Evolutionary conservation across 1,139 yeast genomes (phyloP), one percentile per base, ranked within the genome.

Genomic region (Sugiyamaella grinbergsii): DNA sequence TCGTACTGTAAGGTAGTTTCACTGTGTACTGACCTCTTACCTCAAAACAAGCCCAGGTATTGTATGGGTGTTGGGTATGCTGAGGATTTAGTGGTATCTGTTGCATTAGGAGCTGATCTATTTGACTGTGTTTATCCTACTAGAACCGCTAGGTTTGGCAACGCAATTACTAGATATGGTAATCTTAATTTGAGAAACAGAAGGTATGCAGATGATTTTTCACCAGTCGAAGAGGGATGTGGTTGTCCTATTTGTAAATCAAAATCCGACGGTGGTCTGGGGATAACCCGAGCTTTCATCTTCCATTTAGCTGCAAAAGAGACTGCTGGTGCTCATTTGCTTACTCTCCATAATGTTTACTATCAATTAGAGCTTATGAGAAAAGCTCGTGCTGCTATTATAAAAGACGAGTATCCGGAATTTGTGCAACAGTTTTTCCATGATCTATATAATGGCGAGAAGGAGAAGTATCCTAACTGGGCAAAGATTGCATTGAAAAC

Each of bases 1-100:
- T 58, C 67, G 19, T 73, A 68, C 57, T 73, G 77, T 57, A 54
- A 60, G 45, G 73, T 72, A 42, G 76, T 73, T 3, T 54, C 62
- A 11, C 58, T 64, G 3, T 73, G 77, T 53, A 74, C 77, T 0
- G 73, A 69, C 38, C 55, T 71, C 11, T 62, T 73, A 8, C 77
- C 77, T 7, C 64, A 66, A 39, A 56, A 64, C 54, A 74, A 74
- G 58, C 77, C 77, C 1, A 63, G 75, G 24, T 73, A 73, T 55
- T 71, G 75, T 58, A 73, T 73, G 77, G 77, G 77, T 10, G 76
- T 73, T 8, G 77, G 77, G 4, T 73, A 74, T 50, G 77, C 77
- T 2, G 77, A 73, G 55, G 77, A 73, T 52, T 58, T 73, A 54
- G 71, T 73, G 5, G 77, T 73, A 2, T 68, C 72, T 0, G 77